A percentile compares a stretch with the other conserved stretches of the same genome.
Conservation (phyloP, 257 asterid species). For the Solanum ossicruentum region DNA sequence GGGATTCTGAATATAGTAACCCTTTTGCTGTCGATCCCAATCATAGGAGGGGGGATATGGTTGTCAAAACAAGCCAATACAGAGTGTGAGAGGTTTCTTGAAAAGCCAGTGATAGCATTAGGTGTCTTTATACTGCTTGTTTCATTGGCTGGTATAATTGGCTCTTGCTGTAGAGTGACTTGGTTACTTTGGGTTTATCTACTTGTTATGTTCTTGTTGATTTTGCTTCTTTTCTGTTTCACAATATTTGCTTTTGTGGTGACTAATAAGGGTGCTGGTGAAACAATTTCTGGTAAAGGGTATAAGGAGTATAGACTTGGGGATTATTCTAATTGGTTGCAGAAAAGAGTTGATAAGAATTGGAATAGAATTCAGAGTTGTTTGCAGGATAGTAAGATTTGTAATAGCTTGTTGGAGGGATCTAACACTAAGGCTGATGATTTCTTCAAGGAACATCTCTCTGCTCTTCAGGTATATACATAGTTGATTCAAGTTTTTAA, state of each 20-base stretch:
- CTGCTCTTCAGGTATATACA: slow-evolving; percentile 61
- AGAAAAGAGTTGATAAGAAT: slow-evolving; percentile 49
- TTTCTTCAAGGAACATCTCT: slow-evolving; percentile 38
- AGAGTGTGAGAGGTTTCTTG: slow-evolving; percentile 74
- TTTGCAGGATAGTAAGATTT: slow-evolving; percentile 50
- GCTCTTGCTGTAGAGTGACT: slow-evolving; percentile 66
- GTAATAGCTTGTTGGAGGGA: slow-evolving; percentile 33
- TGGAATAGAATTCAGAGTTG: slow-evolving; percentile 67
- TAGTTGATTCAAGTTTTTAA: background rate
- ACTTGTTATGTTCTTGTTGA: slow-evolving; percentile 69
- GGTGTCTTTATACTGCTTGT: slow-evolving; percentile 66
- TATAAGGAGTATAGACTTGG: slow-evolving; percentile 76
- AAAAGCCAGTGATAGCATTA: slow-evolving; percentile 56
- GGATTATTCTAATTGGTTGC: slow-evolving; percentile 82
- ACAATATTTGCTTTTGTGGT: slow-evolving; percentile 90
- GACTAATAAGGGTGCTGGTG: slow-evolving; percentile 80
- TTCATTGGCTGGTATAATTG: slow-evolving; percentile 73
- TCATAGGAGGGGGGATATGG: slow-evolving; percentile 78
- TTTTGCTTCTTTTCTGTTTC: slow-evolving; percentile 52
- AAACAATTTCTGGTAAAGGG: slow-evolving; percentile 40
- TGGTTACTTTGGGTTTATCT: slow-evolving; percentile 80
- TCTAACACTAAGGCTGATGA: slow-evolving; percentile 19
- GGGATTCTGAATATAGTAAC: slow-evolving; percentile 59
- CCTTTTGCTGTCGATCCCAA: slow-evolving; percentile 59
- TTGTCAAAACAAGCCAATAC: slow-evolving; percentile 56